Percentiles rank a stretch among this genome's conserved stretches.
These are phyloP conservation scores for Ceratobasidium sp. DNA, from an alignment of 1,284 basidiomycete species.

Conservation along the genomic window DNA sequence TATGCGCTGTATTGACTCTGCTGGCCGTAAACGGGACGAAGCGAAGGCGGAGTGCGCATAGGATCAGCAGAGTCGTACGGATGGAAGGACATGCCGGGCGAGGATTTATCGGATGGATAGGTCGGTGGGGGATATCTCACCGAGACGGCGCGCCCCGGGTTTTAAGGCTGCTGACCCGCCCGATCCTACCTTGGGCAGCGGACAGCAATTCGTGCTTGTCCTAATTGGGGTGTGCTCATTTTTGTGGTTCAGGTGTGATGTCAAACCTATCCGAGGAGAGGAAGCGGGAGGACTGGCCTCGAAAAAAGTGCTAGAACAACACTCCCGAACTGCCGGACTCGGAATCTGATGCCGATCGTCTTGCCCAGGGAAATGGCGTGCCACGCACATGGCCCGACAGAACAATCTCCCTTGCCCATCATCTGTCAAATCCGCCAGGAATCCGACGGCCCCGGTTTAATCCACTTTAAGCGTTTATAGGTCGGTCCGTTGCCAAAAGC, in stretches of 20 bases:
- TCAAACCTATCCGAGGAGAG: slow-evolving; percentile 28
- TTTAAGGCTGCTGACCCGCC: slow-evolving; percentile 3
- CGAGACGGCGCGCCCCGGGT: neutral
- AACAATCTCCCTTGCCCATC: slow-evolving; percentile 34
- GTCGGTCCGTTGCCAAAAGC: too few species aligned
- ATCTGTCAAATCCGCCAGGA: slow-evolving; percentile 12
- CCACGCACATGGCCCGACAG: slow-evolving; percentile 33
- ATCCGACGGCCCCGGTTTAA: slow-evolving; percentile 9
- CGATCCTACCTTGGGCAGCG: neutral
- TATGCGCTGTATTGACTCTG: neutral
- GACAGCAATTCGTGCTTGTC: slow-evolving; percentile 1
- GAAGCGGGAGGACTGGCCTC: neutral
- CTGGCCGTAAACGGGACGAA: slow-evolving; percentile 11
- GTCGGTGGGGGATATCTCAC: neutral
- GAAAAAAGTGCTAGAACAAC: slow-evolving; percentile 28
- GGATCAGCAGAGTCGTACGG: slow-evolving; percentile 16
- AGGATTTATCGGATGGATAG: neutral
- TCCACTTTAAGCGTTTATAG: slow-evolving; percentile 2
- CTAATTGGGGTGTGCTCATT: slow-evolving; percentile 11
- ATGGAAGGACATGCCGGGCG: slow-evolving; percentile 14
- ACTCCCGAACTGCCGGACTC: slow-evolving; percentile 14
- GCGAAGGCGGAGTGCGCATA: neutral
- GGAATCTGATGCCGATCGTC: slow-evolving; percentile 31
- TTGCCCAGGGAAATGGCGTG: slow-evolving; percentile 27
- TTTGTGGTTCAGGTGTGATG: slow-evolving; percentile 3